phyloP scores from a whole-genome alignment of 2,329 filamentous ascomycete genomes.

The Cordyceps tenuipes region DNA sequence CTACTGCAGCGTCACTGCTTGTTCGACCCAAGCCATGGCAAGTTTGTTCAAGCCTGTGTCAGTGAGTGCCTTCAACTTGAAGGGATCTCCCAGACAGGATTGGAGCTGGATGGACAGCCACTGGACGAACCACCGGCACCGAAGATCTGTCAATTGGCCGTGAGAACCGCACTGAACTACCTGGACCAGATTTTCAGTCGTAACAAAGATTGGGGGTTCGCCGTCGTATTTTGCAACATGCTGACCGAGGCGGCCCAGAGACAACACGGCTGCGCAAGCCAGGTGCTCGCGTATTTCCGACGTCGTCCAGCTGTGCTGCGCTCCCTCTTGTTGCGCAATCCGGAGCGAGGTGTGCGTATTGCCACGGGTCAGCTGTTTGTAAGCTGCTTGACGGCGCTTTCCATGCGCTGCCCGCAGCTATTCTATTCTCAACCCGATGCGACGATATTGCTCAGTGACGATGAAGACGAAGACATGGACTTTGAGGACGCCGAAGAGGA shows the following conservation, averaged over 20 bases:
- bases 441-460: constrained; percentile 1
- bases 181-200: constrained; percentile 69
- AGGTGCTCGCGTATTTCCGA: constrained; percentile 54
- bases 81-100: background rate
- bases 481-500: constrained; percentile 4
- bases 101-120: background rate
- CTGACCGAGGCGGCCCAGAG: constrained; percentile 38
- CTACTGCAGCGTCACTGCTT: constrained; percentile 71
- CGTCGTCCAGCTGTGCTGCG: constrained; percentile 49
- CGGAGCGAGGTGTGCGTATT: constrained; percentile 46
- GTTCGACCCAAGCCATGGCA: constrained; percentile 62
- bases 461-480: constrained; percentile 7
- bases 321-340: constrained; percentile 55
- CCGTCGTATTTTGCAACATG: constrained; percentile 45
- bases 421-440: constrained; percentile 28
- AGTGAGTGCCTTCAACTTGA: background rate
- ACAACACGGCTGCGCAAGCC: constrained; percentile 47
- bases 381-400: constrained; percentile 43
- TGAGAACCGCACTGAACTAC: constrained; percentile 53
- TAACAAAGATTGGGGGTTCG: constrained; percentile 58
- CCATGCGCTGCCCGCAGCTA: constrained; percentile 34
- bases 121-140: background rate
- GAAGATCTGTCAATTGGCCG: constrained; percentile 36
- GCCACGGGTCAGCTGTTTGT: constrained; percentile 45
- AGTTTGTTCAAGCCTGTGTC: constrained; percentile 58